These are phyloP conservation scores for Erucastrum elatum DNA, from an alignment of 345 rosid genomes.

Conservation along the genomic window DNA sequence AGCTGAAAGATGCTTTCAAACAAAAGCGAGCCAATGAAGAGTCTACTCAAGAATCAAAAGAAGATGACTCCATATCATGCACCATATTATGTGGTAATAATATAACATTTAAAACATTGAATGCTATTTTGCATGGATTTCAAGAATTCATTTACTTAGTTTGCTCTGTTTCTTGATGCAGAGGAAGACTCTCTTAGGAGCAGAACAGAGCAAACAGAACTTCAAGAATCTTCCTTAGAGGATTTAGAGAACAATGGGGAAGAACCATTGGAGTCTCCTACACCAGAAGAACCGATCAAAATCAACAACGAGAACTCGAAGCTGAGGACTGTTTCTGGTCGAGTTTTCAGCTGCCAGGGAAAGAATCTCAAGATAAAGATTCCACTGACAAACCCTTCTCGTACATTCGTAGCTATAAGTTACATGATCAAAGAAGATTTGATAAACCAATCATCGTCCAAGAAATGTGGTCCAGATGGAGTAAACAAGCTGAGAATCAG, in stretches of 20 bases:
- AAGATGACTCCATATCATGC: conserved; percentile 77
- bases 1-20: conserved; percentile 62
- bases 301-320: conserved; percentile 49
- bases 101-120: not conserved
- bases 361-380: conserved; percentile 78
- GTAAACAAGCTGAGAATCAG: conserved; percentile 63
- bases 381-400: conserved; percentile 81
- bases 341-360: conserved; percentile 66
- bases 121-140: not conserved
- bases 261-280: conserved; percentile 44
- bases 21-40: conserved; percentile 50
- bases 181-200: conserved; percentile 66
- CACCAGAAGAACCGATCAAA: conserved; percentile 49
- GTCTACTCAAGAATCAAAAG: conserved; percentile 56
- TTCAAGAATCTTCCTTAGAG: conserved; percentile 47
- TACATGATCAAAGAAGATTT: conserved; percentile 72
- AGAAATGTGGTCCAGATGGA: conserved; percentile 57
- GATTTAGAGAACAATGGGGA: conserved; percentile 43
- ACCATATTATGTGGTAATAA: conserved; percentile 69
- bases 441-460: conserved; percentile 63
- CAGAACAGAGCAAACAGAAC: conserved; percentile 57
- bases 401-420: conserved; percentile 79
- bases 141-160: not conserved
- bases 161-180: conserved; percentile 38
- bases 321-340: conserved; percentile 47